Base-by-base conservation (phyloP, 106 monocot species). In the Vanilla planifolia region DNA sequence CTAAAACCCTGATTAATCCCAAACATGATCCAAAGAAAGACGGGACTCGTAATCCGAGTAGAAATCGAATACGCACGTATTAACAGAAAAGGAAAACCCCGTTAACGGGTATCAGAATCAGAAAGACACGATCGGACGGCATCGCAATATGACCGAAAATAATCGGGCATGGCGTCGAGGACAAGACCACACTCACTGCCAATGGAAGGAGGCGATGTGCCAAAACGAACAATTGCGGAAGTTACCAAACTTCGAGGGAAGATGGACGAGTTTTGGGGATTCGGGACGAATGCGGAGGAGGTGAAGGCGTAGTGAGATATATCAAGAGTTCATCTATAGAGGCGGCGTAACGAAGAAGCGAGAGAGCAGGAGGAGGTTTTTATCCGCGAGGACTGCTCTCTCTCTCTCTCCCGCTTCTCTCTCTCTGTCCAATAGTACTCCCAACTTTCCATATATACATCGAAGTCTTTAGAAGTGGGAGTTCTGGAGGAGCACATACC, bases 1-100 rank as follows among this genome's bases (percentile, higher is more conserved):
- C 62, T 66, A 55, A 55, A 67, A 55, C 55, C 67, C 57, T 22
- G 33, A 57, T 46, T 44, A 33, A 33, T 33, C 56, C 43, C 25
- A 55, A 55, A 26, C 37, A 55, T 43, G 43, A 51, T 6, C 28
- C 55, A 55, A 16, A 26, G 9, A 20, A 55, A 55, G 24, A 51
- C 19, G 21, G 41, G 41, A 53, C 1, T 0, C 23, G 51, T 51
- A 51, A 36, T 16, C 42, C 42, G 35, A n/a, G 28, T 28, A 26
- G 22, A 26, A 35, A 47, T 46, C 5, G 13, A n/a, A n/a, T n/a
- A n/a, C n/a, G n/a, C n/a, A n/a, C n/a, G n/a, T n/a, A n/a, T n/a
- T n/a, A n/a, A n/a, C 23, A 20, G 30, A n/a, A 58, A 19, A 27
- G 55, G 39, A 47, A 48, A 68, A 46, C 11, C 23, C 68, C 33